These are phyloP conservation scores for Angophora floribunda DNA, from an alignment of 345 rosid species.

Conservation along the genomic window DNA sequence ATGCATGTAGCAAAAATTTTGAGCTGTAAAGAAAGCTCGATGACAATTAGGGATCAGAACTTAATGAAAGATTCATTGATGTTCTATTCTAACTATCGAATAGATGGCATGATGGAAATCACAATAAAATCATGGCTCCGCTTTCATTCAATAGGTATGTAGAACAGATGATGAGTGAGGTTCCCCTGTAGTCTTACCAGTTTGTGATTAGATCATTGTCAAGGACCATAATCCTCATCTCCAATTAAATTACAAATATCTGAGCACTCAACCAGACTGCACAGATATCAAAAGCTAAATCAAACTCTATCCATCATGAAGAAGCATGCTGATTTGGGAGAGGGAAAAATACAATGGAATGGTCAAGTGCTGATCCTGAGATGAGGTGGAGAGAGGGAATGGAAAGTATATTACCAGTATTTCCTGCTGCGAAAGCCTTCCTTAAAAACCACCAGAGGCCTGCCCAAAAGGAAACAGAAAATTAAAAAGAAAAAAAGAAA, in stretches of 20 bases:
- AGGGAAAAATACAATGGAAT: not conserved
- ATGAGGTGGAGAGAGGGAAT: not conserved
- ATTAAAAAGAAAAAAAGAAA: not conserved
- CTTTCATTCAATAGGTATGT: not conserved
- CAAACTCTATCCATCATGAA: not conserved
- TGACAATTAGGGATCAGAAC: not conserved
- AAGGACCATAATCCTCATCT: constrained; percentile 70
- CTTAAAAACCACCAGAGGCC: constrained; percentile 84
- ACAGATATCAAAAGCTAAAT: not conserved
- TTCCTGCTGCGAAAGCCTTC: constrained; percentile 84
- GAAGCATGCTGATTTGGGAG: not conserved
- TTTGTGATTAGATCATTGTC: not conserved
- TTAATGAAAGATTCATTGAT: not conserved
- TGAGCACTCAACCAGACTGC: constrained; percentile 90
- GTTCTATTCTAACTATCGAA: not conserved
- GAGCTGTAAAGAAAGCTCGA: not conserved
- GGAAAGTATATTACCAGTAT: constrained; percentile 42
- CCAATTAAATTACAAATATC: constrained; percentile 87
- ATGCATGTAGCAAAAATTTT: not conserved
- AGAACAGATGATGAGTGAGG: not conserved
- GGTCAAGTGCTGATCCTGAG: not conserved
- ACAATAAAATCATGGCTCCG: not conserved
- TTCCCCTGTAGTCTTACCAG: not conserved
- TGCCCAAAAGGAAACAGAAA: not conserved
- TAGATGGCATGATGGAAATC: not conserved